Evolutionary conservation across 2,329 filamentous ascomycete genomes (phyloP).

Genomic region (Coleophoma crateriformis): DNA sequence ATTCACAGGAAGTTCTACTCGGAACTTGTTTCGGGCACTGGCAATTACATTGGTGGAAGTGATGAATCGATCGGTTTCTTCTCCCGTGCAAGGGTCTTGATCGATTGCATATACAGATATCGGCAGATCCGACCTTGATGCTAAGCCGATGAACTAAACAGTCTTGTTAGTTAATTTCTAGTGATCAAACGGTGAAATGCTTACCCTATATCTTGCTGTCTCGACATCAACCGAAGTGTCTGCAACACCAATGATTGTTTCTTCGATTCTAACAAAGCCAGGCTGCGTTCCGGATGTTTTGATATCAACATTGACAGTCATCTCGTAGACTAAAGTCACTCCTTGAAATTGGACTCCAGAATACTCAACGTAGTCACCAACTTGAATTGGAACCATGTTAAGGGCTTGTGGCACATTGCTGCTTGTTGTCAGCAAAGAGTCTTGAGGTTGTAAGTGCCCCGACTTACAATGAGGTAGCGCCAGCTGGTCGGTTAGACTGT

Average conservation of each 20-base stretch:
- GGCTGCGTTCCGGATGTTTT: conserved; percentile 24
- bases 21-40: conserved; percentile 33
- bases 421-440: conserved; percentile 4
- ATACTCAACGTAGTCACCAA: conserved; percentile 35
- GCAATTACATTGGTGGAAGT: conserved; percentile 24
- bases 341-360: conserved; percentile 27
- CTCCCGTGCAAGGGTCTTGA: conserved; percentile 35
- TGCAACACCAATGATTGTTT: conserved; percentile 33
- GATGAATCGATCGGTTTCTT: conserved; percentile 28
- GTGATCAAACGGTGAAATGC: neutral
- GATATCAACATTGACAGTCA: conserved; percentile 35
- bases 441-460: neutral
- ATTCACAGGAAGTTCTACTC: conserved; percentile 24
- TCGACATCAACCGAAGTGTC: conserved; percentile 29
- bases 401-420: conserved; percentile 29
- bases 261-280: conserved; percentile 35
- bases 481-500: neutral
- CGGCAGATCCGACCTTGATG: conserved; percentile 28
- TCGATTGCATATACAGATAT: conserved; percentile 34
- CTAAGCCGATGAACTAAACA: conserved; percentile 30
- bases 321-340: conserved; percentile 31
- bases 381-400: conserved; percentile 33
- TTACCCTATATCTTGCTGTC: conserved; percentile 25
- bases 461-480: neutral
- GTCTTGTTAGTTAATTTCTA: neutral